Percentiles rank a stretch among this genome's conserved stretches.
Evolutionary conservation across 2,329 filamentous ascomycete genomes (phyloP).

Genomic region (Aspergillus oerlinghausenensis): DNA sequence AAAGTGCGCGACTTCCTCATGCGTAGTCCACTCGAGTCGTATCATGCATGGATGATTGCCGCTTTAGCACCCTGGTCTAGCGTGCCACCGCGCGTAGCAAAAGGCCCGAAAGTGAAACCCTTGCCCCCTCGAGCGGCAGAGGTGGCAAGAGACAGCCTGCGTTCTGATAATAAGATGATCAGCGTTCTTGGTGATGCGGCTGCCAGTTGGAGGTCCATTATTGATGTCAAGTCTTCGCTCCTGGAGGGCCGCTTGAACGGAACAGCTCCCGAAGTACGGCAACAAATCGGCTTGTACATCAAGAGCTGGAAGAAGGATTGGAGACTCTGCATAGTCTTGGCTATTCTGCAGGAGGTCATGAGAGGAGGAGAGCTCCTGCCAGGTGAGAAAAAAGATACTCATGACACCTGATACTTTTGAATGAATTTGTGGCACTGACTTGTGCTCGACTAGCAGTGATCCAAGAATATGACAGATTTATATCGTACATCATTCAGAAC

Average conservation of each 20-base stretch:
- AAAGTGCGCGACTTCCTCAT: constrained; percentile 50
- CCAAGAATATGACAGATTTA: constrained; percentile 50
- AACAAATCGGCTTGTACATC: constrained; percentile 32
- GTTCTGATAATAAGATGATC: constrained; percentile 69
- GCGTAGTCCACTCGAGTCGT: constrained; percentile 60
- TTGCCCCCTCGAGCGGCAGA: constrained; percentile 57
- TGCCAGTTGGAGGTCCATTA: constrained; percentile 60
- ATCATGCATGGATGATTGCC: constrained; percentile 71
- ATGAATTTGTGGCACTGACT: constrained; percentile 11
- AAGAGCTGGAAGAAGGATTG: constrained; percentile 36
- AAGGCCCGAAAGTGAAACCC: constrained; percentile 46
- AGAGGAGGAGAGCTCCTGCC: constrained; percentile 23
- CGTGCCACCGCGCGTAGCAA: constrained; percentile 35
- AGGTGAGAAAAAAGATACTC: constrained; percentile 23
- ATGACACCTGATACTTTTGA: constrained; percentile 2
- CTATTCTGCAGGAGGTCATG: constrained; percentile 38
- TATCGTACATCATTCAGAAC: constrained; percentile 48
- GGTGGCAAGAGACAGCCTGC: constrained; percentile 72
- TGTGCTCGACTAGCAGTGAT: constrained; percentile 33
- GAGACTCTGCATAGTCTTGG: constrained; percentile 36
- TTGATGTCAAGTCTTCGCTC: constrained; percentile 49
- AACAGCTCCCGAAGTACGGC: constrained; percentile 31
- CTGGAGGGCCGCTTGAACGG: constrained; percentile 22
- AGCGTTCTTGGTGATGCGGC: constrained; percentile 63
- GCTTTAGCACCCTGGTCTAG: constrained; percentile 70